Evolutionary conservation across 1,284 basidiomycete species (phyloP).

Genomic region (Veloporphyrellus conicus): DNA sequence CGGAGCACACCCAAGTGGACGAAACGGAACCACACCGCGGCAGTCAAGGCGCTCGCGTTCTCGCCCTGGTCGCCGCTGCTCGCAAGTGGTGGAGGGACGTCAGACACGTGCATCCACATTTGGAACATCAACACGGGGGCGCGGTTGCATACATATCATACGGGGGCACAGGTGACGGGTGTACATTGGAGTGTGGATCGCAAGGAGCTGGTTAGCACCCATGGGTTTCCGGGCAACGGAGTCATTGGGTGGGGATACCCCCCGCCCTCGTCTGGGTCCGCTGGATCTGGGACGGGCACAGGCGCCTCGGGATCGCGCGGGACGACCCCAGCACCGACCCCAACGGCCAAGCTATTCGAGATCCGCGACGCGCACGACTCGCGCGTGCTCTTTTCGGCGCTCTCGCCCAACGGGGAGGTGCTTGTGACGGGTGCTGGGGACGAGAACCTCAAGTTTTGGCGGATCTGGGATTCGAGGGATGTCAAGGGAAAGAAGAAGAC

Average conservation of each 20-base stretch:
- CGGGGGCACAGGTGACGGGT: slow-evolving; percentile 88
- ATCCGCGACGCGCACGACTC: slow-evolving; percentile 90
- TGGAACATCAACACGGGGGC: slow-evolving; percentile 92
- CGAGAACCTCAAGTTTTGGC: slow-evolving; percentile 93
- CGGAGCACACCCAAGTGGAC: slow-evolving; percentile 80
- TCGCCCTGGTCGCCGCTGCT: slow-evolving; percentile 93
- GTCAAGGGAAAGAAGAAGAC: slow-evolving; percentile 46
- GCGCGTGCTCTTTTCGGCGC: slow-evolving; percentile 79
- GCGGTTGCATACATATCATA: slow-evolving; percentile 77
- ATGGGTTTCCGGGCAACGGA: slow-evolving; percentile 84
- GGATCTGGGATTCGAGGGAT: slow-evolving; percentile 63
- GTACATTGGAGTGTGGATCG: slow-evolving; percentile 85
- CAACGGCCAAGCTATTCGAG: slow-evolving; percentile 58
- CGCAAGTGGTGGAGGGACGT: slow-evolving; percentile 92
- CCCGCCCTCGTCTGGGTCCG: slow-evolving; percentile 51
- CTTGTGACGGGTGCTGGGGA: slow-evolving; percentile 89
- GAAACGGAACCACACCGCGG: slow-evolving; percentile 90
- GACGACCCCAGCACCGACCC: slow-evolving; percentile 17
- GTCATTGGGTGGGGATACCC: slow-evolving; percentile 68
- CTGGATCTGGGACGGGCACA: slow-evolving; percentile 22
- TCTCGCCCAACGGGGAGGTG: slow-evolving; percentile 84
- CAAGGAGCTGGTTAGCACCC: slow-evolving; percentile 90
- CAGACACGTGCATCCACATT: slow-evolving; percentile 90
- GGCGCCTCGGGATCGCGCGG: slow-evolving; percentile 12
- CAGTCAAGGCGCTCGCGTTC: slow-evolving; percentile 96